phyloP scores from a whole-genome alignment of 2,329 filamentous ascomycete genomes.

The Fusarium sp. region DNA sequence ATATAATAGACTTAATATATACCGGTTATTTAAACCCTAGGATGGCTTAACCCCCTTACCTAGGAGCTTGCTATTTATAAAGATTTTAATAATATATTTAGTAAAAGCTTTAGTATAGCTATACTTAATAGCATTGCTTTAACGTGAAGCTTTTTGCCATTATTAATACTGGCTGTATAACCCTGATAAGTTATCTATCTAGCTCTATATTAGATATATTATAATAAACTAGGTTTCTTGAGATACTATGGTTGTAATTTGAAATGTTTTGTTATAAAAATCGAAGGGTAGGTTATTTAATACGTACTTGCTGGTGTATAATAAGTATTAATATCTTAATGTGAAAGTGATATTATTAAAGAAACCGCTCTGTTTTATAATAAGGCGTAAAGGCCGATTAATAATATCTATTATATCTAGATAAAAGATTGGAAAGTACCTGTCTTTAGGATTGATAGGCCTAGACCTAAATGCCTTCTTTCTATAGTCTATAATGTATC shows the following conservation, averaged over 20 bases:
- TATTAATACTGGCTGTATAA: neutral
- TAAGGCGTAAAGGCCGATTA: neutral
- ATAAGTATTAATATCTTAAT: constrained; percentile 2
- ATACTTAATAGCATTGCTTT: neutral
- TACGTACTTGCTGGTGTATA: neutral
- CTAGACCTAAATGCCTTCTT: no score
- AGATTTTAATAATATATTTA: no score
- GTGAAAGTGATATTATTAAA: constrained; percentile 8
- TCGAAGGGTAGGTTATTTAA: neutral
- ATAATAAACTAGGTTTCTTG: constrained; percentile 7
- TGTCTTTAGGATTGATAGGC: no score
- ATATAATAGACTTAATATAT: no score
- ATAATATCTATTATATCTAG: no score
- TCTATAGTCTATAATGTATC: no score
- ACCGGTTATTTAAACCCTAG: no score
- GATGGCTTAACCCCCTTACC: no score
- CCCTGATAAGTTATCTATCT: neutral
- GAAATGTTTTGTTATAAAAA: constrained; percentile 1
- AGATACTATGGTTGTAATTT: neutral
- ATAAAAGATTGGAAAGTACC: no score
- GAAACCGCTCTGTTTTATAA: constrained; percentile 1
- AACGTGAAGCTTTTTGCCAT: neutral
- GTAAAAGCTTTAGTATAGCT: neutral
- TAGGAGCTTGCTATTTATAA: no score
- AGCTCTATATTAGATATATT: constrained; percentile 1